Evolutionary conservation across 306 rosid genomes (phyloP).

Genomic region (Prunus padus): DNA sequence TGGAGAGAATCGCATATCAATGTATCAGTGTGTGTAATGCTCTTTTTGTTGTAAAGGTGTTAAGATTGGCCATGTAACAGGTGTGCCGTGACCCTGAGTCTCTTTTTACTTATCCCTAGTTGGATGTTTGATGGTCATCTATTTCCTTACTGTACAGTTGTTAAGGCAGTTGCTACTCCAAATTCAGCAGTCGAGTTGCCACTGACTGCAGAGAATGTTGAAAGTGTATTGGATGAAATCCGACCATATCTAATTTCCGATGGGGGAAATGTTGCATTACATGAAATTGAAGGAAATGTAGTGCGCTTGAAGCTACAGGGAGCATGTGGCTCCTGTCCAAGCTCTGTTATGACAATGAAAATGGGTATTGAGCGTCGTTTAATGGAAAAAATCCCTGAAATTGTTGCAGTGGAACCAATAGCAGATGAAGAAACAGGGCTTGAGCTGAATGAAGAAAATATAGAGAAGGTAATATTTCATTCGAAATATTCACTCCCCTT

Average conservation of each 20-base stretch:
- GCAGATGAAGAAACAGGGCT: slow-evolving; percentile 85
- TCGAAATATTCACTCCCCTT: background rate
- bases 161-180: slow-evolving; percentile 75
- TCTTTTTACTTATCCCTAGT: background rate
- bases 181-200: slow-evolving; percentile 75
- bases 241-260: slow-evolving; percentile 24
- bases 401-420: slow-evolving; percentile 90
- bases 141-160: slow-evolving; percentile 40
- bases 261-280: slow-evolving; percentile 67
- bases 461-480: slow-evolving; percentile 66
- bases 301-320: slow-evolving; percentile 96
- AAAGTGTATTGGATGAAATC: slow-evolving; percentile 30
- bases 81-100: background rate
- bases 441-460: slow-evolving; percentile 79
- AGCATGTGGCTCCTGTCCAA: slow-evolving; percentile 97
- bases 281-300: slow-evolving; percentile 84
- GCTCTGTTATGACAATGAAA: slow-evolving; percentile 91
- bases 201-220: slow-evolving; percentile 80
- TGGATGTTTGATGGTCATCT: background rate
- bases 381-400: slow-evolving; percentile 95
- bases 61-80: background rate
- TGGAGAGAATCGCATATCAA: background rate
- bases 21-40: background rate
- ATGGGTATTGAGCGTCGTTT: slow-evolving; percentile 90
- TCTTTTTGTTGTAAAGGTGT: background rate